Base-by-base conservation (phyloP, 2,329 filamentous ascomycete species). In the Sclerotinia subarctica region DNA sequence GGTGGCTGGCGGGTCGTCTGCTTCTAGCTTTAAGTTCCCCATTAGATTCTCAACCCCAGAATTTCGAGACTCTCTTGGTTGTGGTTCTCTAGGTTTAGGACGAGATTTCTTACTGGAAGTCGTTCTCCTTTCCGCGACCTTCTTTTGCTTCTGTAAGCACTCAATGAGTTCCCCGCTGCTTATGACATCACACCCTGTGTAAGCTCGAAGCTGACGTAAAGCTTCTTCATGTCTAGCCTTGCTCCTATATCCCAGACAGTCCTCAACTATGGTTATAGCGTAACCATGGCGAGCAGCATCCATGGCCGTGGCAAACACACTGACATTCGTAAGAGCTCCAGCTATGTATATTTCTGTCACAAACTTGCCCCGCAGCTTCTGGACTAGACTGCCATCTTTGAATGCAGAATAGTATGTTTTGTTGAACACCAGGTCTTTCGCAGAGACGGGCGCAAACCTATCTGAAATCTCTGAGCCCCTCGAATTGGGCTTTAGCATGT, bases 401-500 rank as follows among this genome's bases (percentile, higher is more conserved):
- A 98, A 94, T 19, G 94, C 94, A 5, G 95, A 98, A 78, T 98
- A 98, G 73, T 92, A 86, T 6, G 88, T 88, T 78, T 97, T 98
- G 21, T 73, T 81, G 66, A 88, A 77, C 57, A 81, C 76, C 54
- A 83, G 75, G 70, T 90, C 87, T 53, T 68, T 68, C 51, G 49
- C n/a, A 19, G 51, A 64, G 59, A 68, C 56, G n/a, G 65, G 56
- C 19, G 24, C 32, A 52, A 67, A 49, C n/a, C 47, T 21, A 17
- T 54, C 56, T 67, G 57, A 60, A 53, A 67, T 53, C 24, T 46
- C 56, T 24, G 65, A 62, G 24, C 65, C 65, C 10, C 46, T 49
- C 19, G 56, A 52, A 35, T 62, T 52, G n/a, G 65, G 76, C 57
- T 79, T 79, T 21, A 85, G 82, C 65, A 83, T 83, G 4, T 75